These are phyloP conservation scores for Flueggea neowawraea DNA, from an alignment of 441 rosid species.

Conservation along the genomic window DNA sequence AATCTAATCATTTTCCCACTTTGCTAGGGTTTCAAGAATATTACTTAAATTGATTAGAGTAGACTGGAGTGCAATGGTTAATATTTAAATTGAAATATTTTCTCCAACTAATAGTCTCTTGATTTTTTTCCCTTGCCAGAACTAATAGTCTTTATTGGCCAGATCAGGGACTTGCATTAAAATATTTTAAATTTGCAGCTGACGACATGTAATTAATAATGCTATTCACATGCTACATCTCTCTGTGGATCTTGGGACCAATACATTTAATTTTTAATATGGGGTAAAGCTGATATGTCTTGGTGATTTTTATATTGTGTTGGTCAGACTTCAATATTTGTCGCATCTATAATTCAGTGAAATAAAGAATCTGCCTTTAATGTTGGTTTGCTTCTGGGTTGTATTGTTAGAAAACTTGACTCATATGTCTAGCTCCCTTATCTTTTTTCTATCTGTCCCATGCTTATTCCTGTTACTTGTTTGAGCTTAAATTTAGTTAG, in stretches of 20 bases:
- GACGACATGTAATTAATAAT: constrained; percentile 7
- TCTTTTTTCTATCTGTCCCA: no score
- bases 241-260: constrained; percentile 13
- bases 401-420: no score
- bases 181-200: constrained; percentile 16
- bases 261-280: constrained; percentile 1
- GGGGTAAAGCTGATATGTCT: neutral
- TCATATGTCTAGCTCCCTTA: no score
- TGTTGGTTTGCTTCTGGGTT: constrained; percentile 2
- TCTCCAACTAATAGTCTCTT: no score
- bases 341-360: neutral
- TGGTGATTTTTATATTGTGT: neutral
- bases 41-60: no score
- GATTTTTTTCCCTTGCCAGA: no score
- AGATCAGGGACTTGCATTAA: neutral
- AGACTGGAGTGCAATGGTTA: no score
- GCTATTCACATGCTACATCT: constrained; percentile 19
- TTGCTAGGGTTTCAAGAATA: no score
- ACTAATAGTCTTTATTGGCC: neutral
- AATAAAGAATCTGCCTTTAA: constrained; percentile 1
- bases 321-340: constrained; percentile 3
- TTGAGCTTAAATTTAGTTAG: no score
- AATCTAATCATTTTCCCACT: neutral
- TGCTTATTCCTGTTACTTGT: no score
- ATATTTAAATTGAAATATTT: no score